Conservation (phyloP, 2,329 filamentous ascomycete species). For the Penicillium expansum region DNA sequence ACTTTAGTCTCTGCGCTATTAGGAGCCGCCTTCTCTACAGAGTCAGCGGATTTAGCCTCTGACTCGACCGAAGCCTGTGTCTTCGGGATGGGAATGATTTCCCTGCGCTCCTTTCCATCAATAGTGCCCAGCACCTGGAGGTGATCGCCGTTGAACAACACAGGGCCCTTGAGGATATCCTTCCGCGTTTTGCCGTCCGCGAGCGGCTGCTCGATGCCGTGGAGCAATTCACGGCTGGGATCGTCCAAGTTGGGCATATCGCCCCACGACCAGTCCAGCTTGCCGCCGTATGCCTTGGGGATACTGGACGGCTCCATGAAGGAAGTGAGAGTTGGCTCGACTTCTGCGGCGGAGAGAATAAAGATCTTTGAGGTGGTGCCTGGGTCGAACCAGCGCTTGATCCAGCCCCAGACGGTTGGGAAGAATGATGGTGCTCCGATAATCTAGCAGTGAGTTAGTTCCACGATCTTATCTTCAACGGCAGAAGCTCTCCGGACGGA, state of each 20-base stretch:
- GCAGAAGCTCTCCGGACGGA: not conserved
- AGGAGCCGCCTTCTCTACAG: not conserved
- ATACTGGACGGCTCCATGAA: constrained; percentile 84
- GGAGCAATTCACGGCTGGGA: constrained; percentile 34
- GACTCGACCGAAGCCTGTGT: not conserved
- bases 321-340: constrained; percentile 69
- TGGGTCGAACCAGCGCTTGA: constrained; percentile 93
- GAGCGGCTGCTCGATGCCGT: constrained; percentile 30
- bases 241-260: constrained; percentile 70
- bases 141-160: constrained; percentile 35
- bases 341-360: constrained; percentile 71
- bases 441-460: constrained; percentile 50
- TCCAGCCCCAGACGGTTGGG: constrained; percentile 85
- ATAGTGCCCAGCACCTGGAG: constrained; percentile 36
- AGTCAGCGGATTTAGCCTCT: not conserved
- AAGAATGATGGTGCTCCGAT: constrained; percentile 90
- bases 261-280: constrained; percentile 79
- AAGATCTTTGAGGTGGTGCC: constrained; percentile 96
- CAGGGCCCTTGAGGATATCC: constrained; percentile 35
- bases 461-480: not conserved
- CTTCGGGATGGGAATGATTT: constrained; percentile 26
- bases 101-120: constrained; percentile 33
- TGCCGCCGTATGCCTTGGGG: constrained; percentile 83
- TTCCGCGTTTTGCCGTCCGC: constrained; percentile 27
- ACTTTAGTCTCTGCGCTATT: not conserved